Evolutionary conservation across 75 land plant genomes (phyloP), one percentile per base, ranked within the genome.

Genomic region (Azolla pinnata): DNA sequence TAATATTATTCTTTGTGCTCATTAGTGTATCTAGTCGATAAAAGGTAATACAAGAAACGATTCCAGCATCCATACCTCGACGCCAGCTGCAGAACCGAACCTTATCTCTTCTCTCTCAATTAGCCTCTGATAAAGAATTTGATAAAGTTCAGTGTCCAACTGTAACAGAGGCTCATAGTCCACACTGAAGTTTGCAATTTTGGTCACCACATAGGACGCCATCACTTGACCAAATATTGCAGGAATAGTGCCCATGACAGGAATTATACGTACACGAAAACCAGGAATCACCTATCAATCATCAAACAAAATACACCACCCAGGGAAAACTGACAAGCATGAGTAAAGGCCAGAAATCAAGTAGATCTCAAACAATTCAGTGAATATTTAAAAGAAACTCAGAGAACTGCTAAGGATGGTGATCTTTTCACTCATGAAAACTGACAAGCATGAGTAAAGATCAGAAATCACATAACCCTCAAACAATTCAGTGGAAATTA

Each of bases 211-310:
- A 69, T 90, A 82, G 33, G 99, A 83, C 8, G 99, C 99, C 99
- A 95, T 95, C 24, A 86, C 79, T 71, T 86, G 97, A 23, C 99
- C 99, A 75, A 95, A 93, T 61, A 95, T 95, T 16, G 99, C 99
- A 24, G 99, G 99, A 61, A 95, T 84, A 40, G 88, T 86, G 29
- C 99, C 99, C 44, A 95, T 57, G 21, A 95, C 99, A 31, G 99
- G 99, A 29, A 95, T 95, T 21, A 90, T 88, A 9, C 99, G 91
- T 35, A 95, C 97, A 49, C 99, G 80, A 59, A 95, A 95, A 23
- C 92, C 92, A 44, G 99, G 99, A 5, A 90, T 83, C 33, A 95
- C 72, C 99, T 95, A n/a, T n/a, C n/a, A n/a, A n/a, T 35, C n/a
- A n/a, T n/a, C n/a, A n/a, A n/a, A n/a, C n/a, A n/a, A n/a, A n/a